Conservation (phyloP, 306 rosid species). For the Aeschynomene evenia region DNA sequence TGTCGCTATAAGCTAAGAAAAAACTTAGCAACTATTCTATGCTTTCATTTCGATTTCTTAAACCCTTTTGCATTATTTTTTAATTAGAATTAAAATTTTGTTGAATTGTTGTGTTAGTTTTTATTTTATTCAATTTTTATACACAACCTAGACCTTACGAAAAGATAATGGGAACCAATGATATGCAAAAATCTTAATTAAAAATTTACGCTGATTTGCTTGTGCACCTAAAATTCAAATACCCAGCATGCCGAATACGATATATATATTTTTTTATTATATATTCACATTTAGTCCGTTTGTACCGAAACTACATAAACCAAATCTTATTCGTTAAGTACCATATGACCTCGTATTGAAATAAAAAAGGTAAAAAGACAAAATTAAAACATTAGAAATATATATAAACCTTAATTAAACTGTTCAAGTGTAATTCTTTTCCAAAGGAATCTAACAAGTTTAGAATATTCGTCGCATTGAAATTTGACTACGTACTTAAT, state of each 20-base stretch:
- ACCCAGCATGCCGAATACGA: constrained; percentile 15
- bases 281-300: not conserved
- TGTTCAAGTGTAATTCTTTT: not conserved
- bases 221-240: constrained; percentile 35
- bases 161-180: not conserved
- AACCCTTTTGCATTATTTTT: not conserved
- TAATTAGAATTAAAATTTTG: not conserved
- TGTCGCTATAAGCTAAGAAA: constrained; percentile 23
- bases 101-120: not conserved
- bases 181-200: not conserved
- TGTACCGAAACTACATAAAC: not conserved
- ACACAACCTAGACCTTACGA: not conserved
- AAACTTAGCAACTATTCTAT: not conserved
- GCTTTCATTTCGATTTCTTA: not conserved
- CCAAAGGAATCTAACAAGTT: not conserved
- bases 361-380: not conserved
- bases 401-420: not conserved
- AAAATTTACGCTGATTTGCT: constrained; percentile 13
- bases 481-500: too few species aligned
- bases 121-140: not conserved
- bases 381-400: not conserved
- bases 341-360: not conserved
- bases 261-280: not conserved
- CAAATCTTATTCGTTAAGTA: not conserved
- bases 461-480: not conserved